Evolutionary conservation across 148 eudicot genomes (phyloP).

Genomic region (Diospyros lotus): DNA sequence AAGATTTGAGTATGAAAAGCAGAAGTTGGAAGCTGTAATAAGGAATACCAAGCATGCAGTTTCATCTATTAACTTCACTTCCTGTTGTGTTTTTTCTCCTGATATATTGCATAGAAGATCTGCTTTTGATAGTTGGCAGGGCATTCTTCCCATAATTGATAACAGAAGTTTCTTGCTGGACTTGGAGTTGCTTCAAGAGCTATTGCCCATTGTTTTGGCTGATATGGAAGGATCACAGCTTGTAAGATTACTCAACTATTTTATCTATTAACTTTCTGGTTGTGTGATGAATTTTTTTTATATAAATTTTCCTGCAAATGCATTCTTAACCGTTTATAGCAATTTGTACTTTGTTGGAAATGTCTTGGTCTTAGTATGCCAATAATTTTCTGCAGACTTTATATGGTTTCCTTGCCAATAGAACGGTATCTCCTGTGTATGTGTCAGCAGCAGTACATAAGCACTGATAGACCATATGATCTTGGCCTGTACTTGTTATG

Average conservation of each 20-base stretch:
- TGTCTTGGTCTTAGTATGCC: background rate
- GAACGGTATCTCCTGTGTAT: background rate
- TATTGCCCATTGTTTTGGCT: conserved; percentile 41
- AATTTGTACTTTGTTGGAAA: background rate
- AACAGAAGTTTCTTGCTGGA: conserved; percentile 64
- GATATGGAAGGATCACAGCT: conserved; percentile 39
- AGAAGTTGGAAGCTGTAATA: conserved; percentile 34
- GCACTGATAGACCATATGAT: too few species aligned
- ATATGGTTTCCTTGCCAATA: background rate
- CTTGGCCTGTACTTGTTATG: too few species aligned
- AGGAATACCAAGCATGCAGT: conserved; percentile 23
- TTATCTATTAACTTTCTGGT: background rate
- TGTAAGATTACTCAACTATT: conserved; percentile 33
- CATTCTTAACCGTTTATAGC: background rate
- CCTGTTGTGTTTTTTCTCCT: conserved; percentile 57
- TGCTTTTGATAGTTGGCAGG: conserved; percentile 59
- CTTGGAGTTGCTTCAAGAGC: conserved; percentile 59
- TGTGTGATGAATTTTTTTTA: background rate
- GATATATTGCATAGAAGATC: conserved; percentile 38
- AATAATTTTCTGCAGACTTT: background rate
- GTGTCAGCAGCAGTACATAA: too few species aligned
- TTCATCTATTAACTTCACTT: conserved; percentile 22
- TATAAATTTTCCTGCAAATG: background rate
- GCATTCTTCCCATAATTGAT: conserved; percentile 56
- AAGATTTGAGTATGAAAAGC: conserved; percentile 53